phyloP scores from a whole-genome alignment of 208 protist genomes.

The Trypanosoma rangeli region DNA sequence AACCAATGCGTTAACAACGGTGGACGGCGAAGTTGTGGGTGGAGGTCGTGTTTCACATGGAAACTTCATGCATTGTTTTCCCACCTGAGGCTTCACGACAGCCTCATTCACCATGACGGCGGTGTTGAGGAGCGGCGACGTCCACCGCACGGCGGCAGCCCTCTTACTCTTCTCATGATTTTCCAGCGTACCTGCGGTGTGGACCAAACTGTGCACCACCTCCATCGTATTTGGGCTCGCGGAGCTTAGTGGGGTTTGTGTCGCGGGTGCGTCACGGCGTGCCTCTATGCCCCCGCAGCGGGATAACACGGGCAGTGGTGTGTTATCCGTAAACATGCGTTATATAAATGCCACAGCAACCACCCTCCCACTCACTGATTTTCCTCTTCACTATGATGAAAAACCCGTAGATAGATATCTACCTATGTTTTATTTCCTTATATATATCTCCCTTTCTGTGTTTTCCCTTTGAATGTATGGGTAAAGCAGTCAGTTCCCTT shows the following conservation, averaged over 20 bases:
- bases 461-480: neutral
- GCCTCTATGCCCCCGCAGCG: neutral
- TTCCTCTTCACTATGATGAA: too few species aligned
- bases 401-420: too few species aligned
- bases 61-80: neutral
- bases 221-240: too few species aligned
- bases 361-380: too few species aligned
- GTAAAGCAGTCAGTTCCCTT: neutral
- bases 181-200: neutral
- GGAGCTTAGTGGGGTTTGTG: neutral
- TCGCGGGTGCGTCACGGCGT: neutral
- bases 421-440: neutral
- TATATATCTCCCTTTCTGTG: neutral
- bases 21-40: neutral
- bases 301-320: neutral
- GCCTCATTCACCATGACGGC: neutral
- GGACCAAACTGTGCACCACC: neutral
- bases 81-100: neutral
- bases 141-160: conserved; percentile 7
- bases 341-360: neutral
- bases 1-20: neutral
- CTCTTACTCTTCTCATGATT: neutral
- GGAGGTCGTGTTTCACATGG: neutral
- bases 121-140: neutral
- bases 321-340: neutral